Conservation (phyloP, 116 monocot genomes). For the Trichopus zeylanicus region DNA sequence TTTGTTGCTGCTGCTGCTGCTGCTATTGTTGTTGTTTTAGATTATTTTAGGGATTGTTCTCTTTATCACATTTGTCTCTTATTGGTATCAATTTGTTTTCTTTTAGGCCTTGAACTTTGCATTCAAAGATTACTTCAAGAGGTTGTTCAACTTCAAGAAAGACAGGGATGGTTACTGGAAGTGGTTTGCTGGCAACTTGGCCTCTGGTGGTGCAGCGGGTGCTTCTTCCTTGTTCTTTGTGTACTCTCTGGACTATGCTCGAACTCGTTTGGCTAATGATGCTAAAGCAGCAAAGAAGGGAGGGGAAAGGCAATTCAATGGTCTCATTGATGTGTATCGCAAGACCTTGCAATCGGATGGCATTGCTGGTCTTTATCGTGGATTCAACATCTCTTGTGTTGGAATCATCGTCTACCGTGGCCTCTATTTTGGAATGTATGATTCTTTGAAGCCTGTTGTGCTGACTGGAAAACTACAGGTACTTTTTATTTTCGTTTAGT, state of each 20-base stretch:
- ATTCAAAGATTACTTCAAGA: slow-evolving; percentile 75
- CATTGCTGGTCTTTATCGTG: slow-evolving; percentile 59
- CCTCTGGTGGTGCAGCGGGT: slow-evolving; percentile 66
- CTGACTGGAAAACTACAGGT: slow-evolving; percentile 46
- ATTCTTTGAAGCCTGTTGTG: slow-evolving; percentile 61
- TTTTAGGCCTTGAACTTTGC: slow-evolving; percentile 64
- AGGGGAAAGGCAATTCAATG: slow-evolving; percentile 68
- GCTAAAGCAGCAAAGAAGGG: slow-evolving; percentile 62
- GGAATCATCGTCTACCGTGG: slow-evolving; percentile 68
- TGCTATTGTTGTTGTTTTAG: not conserved
- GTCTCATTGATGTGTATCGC: slow-evolving; percentile 64
- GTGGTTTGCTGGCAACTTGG: slow-evolving; percentile 70
- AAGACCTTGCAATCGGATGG: slow-evolving; percentile 60
- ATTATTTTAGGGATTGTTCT: not conserved
- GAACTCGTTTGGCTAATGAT: slow-evolving; percentile 60
- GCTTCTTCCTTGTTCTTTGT: slow-evolving; percentile 66
- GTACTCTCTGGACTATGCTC: slow-evolving; percentile 69
- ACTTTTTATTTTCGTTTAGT: not conserved
- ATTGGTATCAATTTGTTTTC: not conserved
- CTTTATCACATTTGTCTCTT: not conserved
- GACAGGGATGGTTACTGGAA: slow-evolving; percentile 62
- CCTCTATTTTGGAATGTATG: slow-evolving; percentile 61
- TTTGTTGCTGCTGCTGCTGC: too few species aligned
- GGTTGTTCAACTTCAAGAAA: slow-evolving; percentile 68
- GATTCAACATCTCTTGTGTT: slow-evolving; percentile 59